Evolutionary conservation across 2,329 filamentous ascomycete genomes (phyloP), one percentile per base, ranked within the genome.

Genomic region (Ploettnerulaceae sp.): DNA sequence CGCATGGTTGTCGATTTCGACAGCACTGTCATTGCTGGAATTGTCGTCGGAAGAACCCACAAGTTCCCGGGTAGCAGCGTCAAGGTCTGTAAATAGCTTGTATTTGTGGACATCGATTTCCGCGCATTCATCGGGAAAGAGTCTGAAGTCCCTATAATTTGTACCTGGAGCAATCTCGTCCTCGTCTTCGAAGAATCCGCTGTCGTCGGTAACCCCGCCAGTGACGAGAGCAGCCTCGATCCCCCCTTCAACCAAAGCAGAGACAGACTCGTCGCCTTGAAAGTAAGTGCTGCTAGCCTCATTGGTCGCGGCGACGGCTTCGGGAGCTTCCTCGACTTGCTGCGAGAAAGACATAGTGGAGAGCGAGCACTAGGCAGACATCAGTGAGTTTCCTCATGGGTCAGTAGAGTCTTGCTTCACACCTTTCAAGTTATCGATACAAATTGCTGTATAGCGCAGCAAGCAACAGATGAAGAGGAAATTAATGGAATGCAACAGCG

Each of bases 141-240:
- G 45, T 15, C 45, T 45, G 25, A 49, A 57, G 37, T 57, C 53
- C 33, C 44, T 31, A 33, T 53, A 52, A 12, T 49, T 35, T 24
- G 34, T 24, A 7, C 38, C 17, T 5, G 38, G 45, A 6, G 21
- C 6, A 31, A 31, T 11, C 32, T 46, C 22, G 11, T 46, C 41
- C 1, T 43, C 32, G 11, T 39, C 28, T 12, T 47, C 48, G 17
- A 49, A 40, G 26, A 52, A 52, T 9, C 45, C 47, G 34, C 48
- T 53, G 38, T 55, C 47, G 14, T 52, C n/a, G 40, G 45, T 36
- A n/a, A 40, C 35, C 20, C 5, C 17, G 15, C 33, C 35, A 21
- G 37, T 40, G 35, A 32, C 31, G 15, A 45, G 20, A 29, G 25
- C 25, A 31, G 25, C 26, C 15, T 34, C 29, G 31, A 20, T 32